Conservation (phyloP, 208 protist genomes). For the Acanthamoeba culbertsoni region DNA sequence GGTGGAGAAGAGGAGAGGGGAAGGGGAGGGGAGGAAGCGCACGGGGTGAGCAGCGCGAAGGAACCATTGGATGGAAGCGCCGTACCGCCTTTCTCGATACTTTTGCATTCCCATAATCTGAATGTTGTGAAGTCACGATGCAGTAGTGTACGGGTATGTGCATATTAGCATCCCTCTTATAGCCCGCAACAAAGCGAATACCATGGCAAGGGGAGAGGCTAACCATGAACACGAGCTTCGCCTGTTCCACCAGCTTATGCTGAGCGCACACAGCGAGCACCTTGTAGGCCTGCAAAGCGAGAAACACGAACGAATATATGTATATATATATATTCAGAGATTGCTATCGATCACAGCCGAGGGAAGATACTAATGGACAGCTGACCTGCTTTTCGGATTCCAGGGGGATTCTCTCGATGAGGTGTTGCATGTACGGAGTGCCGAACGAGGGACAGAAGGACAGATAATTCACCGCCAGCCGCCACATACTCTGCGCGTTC, state of each 20-base stretch:
- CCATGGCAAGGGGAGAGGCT: not conserved
- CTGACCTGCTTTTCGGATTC: conserved; percentile 40
- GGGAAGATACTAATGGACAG: too few relatives aligned
- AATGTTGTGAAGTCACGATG: too few relatives aligned
- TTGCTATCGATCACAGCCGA: not conserved
- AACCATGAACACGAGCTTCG: conserved; percentile 42
- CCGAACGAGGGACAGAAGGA: conserved; percentile 39
- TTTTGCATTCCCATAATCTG: conserved; percentile 49
- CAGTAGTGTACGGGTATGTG: too few relatives aligned
- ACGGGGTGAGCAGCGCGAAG: conserved; percentile 19
- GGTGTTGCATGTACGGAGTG: conserved; percentile 13
- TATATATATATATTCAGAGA: not conserved
- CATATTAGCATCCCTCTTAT: too few relatives aligned
- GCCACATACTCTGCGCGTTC: not conserved
- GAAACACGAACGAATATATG: not conserved
- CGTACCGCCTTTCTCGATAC: conserved; percentile 1
- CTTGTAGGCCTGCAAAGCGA: not conserved
- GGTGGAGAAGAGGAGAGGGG: not conserved
- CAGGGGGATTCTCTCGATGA: not conserved
- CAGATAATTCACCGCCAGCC: not conserved
- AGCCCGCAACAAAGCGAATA: too few relatives aligned
- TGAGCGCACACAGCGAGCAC: conserved; percentile 7
- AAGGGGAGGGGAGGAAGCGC: not conserved
- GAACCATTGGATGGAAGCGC: conserved; percentile 48
- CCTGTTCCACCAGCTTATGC: conserved; percentile 31